Conservation (phyloP, 192 early-diverging fungal genomes). For the Rhizophagus clarus region DNA sequence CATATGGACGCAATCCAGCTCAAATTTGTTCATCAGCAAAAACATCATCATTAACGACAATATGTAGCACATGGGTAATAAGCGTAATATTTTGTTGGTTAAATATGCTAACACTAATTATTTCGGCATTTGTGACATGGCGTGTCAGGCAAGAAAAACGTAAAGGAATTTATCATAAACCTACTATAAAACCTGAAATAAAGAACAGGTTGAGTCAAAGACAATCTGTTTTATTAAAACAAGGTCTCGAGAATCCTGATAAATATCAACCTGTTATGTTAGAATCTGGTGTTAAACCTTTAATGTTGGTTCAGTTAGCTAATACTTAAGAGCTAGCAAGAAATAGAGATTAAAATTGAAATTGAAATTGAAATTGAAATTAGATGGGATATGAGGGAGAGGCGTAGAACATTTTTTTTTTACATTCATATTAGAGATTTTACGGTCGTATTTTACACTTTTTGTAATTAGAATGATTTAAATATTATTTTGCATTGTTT, state of each 20-base stretch:
- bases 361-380: no score
- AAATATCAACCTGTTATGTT: not conserved
- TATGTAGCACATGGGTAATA: not conserved
- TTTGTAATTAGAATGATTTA: no score
- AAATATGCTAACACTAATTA: not conserved
- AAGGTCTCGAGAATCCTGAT: not conserved
- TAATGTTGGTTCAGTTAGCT: not conserved
- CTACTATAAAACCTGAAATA: not conserved
- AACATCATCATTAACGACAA: not conserved
- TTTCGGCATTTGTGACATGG: not conserved
- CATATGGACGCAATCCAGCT: not conserved
- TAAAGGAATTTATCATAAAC: not conserved
- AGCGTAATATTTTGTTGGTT: not conserved
- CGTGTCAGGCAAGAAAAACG: not conserved
- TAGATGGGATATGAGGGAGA: no score
- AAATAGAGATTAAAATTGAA: no score
- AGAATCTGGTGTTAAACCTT: slow-evolving; percentile 1
- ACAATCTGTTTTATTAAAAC: not conserved
- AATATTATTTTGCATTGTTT: no score
- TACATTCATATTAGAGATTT: no score
- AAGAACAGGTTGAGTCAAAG: not conserved
- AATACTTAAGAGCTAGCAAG: not conserved
- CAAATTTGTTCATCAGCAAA: not conserved
- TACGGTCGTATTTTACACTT: no score
- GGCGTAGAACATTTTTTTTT: no score